Conservation (phyloP, 2,329 filamentous ascomycete genomes). For the Camillea tinctor region DNA sequence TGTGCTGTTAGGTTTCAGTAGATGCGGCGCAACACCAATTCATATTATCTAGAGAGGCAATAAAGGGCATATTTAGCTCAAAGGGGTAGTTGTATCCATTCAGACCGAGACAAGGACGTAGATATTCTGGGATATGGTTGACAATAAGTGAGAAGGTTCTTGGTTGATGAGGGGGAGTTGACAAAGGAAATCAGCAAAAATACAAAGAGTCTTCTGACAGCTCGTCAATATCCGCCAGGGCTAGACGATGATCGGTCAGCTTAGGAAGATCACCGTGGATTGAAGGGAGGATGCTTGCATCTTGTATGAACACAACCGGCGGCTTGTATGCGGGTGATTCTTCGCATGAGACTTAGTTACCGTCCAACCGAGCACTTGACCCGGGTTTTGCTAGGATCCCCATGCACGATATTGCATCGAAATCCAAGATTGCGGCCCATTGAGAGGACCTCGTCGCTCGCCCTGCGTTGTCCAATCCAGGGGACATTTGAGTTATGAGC, state of each 20-base stretch:
- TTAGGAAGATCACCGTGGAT: constrained; percentile 14
- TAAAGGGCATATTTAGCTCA: constrained; percentile 23
- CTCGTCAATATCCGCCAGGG: constrained; percentile 18
- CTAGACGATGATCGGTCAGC: constrained; percentile 21
- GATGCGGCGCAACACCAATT: constrained; percentile 19
- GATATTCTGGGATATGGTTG: constrained; percentile 9
- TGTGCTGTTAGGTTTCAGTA: constrained; percentile 13
- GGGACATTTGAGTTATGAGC: constrained; percentile 1
- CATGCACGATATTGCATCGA: constrained; percentile 18
- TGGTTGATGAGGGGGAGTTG: constrained; percentile 10
- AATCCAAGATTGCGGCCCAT: constrained; percentile 24
- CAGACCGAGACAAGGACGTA: constrained; percentile 17
- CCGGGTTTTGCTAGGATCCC: constrained; percentile 15
- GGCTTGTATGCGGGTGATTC: constrained; percentile 6
- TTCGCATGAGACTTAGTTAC: constrained; percentile 4
- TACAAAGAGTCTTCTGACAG: constrained; percentile 13
- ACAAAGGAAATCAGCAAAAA: constrained; percentile 14
- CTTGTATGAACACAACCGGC: constrained; percentile 23
- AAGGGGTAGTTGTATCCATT: constrained; percentile 17
- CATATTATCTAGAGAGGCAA: constrained; percentile 25
- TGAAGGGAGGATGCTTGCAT: constrained; percentile 18
- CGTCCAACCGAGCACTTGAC: constrained; percentile 7
- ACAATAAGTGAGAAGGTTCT: constrained; percentile 19
- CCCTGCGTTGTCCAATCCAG: constrained; percentile 18
- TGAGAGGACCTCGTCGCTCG: constrained; percentile 23